Percentiles rank a stretch among this genome's conserved stretches.
Evolutionary conservation across 23 red algal species (phyloP).

Genomic region (Gracilariopsis chorda): DNA sequence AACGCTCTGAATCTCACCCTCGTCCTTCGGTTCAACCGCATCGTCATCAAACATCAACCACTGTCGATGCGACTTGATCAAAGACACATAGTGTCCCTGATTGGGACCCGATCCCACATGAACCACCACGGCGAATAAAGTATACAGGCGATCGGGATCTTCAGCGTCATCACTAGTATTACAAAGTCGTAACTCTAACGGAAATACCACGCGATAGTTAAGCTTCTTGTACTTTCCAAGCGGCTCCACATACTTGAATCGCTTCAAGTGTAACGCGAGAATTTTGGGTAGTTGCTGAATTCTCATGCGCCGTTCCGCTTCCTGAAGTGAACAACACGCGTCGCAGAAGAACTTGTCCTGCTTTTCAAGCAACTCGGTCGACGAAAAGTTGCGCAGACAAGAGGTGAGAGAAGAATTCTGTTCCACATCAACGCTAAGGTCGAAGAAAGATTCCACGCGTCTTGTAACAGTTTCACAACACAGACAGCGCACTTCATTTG

Average conservation of each 20-base stretch:
- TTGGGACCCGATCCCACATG: constrained; percentile 96
- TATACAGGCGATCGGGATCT: constrained; percentile 84
- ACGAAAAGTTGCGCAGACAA: constrained; percentile 92
- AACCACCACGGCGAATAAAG: constrained; percentile 93
- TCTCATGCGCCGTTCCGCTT: constrained; percentile 90
- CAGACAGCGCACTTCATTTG: constrained; percentile 93
- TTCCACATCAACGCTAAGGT: constrained; percentile 92
- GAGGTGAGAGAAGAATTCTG: constrained; percentile 86
- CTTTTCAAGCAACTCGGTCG: constrained; percentile 83
- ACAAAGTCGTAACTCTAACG: constrained; percentile 85
- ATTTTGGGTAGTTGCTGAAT: constrained; percentile 80
- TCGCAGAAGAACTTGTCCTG: constrained; percentile 98
- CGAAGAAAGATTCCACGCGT: constrained; percentile 89
- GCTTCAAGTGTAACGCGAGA: constrained; percentile 94
- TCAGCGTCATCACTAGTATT: constrained; percentile 90
- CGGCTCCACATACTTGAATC: constrained; percentile 95
- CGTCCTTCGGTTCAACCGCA: constrained; percentile 91
- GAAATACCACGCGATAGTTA: constrained; percentile 92
- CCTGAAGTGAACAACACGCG: constrained; percentile 87
- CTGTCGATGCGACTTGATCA: constrained; percentile 83
- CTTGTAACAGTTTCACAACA: constrained; percentile 92
- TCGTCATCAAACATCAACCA: constrained; percentile 99
- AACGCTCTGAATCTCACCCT: constrained; percentile 89
- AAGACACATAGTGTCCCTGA: constrained; percentile 96
- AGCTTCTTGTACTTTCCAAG: constrained; percentile 90